Percentiles rank a stretch among this genome's conserved stretches.
Conservation (phyloP, 106 monocot species). For the Dendrobium officinale region DNA sequence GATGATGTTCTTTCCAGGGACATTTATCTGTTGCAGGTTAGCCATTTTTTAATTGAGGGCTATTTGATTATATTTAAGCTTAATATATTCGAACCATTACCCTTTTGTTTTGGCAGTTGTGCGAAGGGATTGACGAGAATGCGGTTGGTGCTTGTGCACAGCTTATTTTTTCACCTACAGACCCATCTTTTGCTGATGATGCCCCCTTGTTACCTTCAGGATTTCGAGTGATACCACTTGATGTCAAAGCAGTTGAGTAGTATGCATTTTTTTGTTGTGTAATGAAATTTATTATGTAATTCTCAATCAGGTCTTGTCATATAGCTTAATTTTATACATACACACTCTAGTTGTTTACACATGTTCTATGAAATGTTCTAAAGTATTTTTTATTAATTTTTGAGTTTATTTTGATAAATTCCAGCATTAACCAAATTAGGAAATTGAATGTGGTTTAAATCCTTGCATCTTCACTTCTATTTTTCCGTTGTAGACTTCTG, state of each 20-base stretch:
- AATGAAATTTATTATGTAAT: too few relatives aligned
- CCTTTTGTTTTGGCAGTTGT: conserved; percentile 45
- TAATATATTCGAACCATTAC: background rate
- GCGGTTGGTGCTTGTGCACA: conserved; percentile 67
- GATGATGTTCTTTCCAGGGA: conserved; percentile 71
- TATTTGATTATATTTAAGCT: background rate
- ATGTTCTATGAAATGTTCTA: too few relatives aligned
- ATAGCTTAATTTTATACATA: background rate
- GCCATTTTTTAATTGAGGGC: conserved; percentile 1
- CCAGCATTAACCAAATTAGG: background rate
- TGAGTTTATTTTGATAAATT: background rate
- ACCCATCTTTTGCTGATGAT: conserved; percentile 85
- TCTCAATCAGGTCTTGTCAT: too few relatives aligned
- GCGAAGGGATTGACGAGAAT: conserved; percentile 86
- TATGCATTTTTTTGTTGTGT: background rate
- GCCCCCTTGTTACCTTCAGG: conserved; percentile 81
- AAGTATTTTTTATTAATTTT: background rate
- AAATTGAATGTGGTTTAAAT: background rate
- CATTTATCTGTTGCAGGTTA: conserved; percentile 77
- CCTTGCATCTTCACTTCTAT: background rate
- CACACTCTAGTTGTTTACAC: too few relatives aligned
- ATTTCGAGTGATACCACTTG: conserved; percentile 88
- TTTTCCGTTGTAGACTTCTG: background rate
- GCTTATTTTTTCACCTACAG: conserved; percentile 91
- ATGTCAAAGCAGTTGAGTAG: conserved; percentile 54